Percentiles rank a stretch among this genome's conserved stretches.
Conservation (phyloP, 345 rosid genomes). For the Eucalyptus camaldulensis region DNA sequence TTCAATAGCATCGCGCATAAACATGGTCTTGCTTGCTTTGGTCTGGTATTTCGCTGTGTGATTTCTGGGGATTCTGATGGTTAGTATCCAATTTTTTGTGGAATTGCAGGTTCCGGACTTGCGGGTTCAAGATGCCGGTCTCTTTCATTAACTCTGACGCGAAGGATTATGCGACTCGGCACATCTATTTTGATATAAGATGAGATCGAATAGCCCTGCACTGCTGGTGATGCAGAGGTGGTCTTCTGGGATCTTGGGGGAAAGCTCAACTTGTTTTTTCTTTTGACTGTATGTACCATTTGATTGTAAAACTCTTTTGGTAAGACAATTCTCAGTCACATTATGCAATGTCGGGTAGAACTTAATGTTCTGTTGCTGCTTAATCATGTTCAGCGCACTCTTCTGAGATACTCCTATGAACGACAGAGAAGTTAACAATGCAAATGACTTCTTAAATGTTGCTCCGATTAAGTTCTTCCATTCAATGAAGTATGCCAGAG, state of each 20-base stretch:
- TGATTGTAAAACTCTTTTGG: neutral
- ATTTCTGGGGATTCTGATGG: neutral
- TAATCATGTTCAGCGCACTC: neutral
- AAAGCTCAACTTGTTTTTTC: neutral
- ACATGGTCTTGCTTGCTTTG: neutral
- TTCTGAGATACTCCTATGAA: neutral
- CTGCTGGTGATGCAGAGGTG: neutral
- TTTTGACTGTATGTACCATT: neutral
- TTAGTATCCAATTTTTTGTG: neutral
- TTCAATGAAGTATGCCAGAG: neutral
- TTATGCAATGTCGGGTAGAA: neutral
- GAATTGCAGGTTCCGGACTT: slow-evolving; percentile 7
- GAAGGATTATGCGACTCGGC: neutral
- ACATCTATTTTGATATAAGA: neutral
- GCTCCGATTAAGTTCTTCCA: neutral
- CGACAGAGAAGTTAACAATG: neutral
- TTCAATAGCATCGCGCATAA: neutral
- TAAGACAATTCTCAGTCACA: neutral
- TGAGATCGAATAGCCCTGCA: neutral
- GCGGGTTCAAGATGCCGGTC: slow-evolving; percentile 12
- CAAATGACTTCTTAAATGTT: neutral
- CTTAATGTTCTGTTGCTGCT: neutral
- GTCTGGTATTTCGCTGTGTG: neutral
- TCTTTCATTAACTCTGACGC: neutral
- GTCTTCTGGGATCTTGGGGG: neutral